Conservation (phyloP, 2,329 filamentous ascomycete species). For the Alternaria hordeiaustralica region DNA sequence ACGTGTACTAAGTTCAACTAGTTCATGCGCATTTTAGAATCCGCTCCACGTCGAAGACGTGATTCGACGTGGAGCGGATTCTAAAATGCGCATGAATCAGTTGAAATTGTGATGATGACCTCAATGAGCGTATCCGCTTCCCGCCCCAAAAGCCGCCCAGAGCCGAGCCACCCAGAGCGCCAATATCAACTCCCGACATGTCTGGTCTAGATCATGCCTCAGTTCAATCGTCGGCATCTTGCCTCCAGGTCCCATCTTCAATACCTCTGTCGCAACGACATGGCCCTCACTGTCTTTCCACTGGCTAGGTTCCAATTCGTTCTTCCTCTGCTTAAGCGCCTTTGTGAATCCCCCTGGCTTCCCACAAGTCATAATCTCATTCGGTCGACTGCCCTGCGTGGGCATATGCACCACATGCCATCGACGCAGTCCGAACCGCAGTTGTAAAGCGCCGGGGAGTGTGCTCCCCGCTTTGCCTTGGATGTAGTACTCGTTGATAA, state of each 20-base stretch:
- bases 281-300: conserved; percentile 32
- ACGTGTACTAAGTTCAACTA: background rate
- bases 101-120: background rate
- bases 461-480: conserved; percentile 17
- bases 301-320: conserved; percentile 21
- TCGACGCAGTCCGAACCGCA: conserved; percentile 23
- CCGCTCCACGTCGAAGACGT: background rate
- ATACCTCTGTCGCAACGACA: conserved; percentile 29
- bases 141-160: conserved; percentile 34
- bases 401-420: conserved; percentile 30
- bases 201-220: conserved; percentile 25
- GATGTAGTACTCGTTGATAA: conserved; percentile 30
- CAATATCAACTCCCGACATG: conserved; percentile 32
- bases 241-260: conserved; percentile 19
- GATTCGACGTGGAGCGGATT: background rate
- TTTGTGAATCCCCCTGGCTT: conserved; percentile 21
- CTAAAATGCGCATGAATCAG: background rate
- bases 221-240: conserved; percentile 34
- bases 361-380: conserved; percentile 30
- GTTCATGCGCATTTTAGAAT: background rate
- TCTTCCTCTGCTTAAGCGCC: conserved; percentile 18
- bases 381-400: conserved; percentile 11
- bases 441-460: conserved; percentile 25
- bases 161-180: conserved; percentile 31
- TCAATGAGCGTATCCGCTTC: conserved; percentile 6